Evolutionary conservation across 306 rosid species (phyloP), one percentile per base, ranked within the genome.

Genomic region (Pyrus betulifolia): DNA sequence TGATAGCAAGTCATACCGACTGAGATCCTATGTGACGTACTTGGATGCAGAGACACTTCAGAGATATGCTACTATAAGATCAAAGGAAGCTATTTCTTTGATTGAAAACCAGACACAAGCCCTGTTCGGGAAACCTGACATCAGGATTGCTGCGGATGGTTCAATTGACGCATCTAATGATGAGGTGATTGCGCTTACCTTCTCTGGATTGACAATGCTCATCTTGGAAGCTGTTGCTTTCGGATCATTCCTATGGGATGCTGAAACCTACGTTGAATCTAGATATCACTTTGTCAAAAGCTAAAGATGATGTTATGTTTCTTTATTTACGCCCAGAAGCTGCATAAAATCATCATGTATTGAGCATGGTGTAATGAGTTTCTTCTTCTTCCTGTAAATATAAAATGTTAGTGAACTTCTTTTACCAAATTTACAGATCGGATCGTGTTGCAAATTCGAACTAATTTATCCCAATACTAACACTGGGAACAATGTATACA

Each of bases 101-200:
- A 92, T 92, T 59, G 97, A 92, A 79, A 95, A 89, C 83, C 97
- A 95, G 87, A 95, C 97, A 61, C 99, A 95, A 64, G 93, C 97
- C 8, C 76, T 95, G 60, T 92, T 95, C 71, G 97, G 97, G 59
- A 90, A 69, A 84, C 99, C 97, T 11, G 97, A 95, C 69, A 82
- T 92, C 33, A 83, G 79, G 62, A 64, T 95, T 17, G 71, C 87
- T 0, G 87, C 70, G 0, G 97, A 94, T 79, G 99, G 99, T 75
- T 89, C 92, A 54, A 79, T 95, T 23, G 89, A 90, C 63, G 78
- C 88, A 12, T 35, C 85, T 28, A 90, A 88, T 54, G 97, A 95
- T 82, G 95, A 83, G 82, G 58, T 87, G 76, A 77, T 95, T 80
- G 45, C 92, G 22, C 60, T 92, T 45, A 79, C 92, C 27, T 88